These are phyloP conservation scores for Aspergillus sp. DNA, from an alignment of 2,329 filamentous ascomycete species.

Conservation along the genomic window DNA sequence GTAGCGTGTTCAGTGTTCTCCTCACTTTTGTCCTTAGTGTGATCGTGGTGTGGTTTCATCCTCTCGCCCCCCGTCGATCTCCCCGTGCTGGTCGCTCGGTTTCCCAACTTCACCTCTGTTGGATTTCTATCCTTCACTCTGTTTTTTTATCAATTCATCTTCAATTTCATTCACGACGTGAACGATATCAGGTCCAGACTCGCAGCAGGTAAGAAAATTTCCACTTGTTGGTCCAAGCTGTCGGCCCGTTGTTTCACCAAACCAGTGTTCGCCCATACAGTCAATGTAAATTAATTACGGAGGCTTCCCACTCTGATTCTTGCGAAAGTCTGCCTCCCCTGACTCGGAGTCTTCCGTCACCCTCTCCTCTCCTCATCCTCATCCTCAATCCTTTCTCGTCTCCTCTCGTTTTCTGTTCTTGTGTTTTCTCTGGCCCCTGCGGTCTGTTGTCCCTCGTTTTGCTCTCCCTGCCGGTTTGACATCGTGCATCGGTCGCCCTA, in stretches of 20 bases:
- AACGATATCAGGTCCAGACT: background rate
- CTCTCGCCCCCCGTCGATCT: background rate
- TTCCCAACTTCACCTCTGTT: background rate
- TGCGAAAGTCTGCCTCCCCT: slow-evolving; percentile 1
- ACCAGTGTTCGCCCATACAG: slow-evolving; percentile 1
- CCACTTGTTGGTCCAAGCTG: slow-evolving; percentile 10
- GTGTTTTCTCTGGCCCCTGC: slow-evolving; percentile 2
- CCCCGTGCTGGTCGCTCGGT: background rate
- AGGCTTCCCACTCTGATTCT: background rate
- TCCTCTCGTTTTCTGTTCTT: slow-evolving; percentile 4
- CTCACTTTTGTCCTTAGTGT: background rate
- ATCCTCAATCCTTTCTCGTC: slow-evolving; percentile 1
- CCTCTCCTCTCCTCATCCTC: background rate
- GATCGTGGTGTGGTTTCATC: background rate
- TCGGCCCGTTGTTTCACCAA: slow-evolving; percentile 22
- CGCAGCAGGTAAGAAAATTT: slow-evolving; percentile 7
- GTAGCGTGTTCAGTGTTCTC: background rate
- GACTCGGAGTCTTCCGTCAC: slow-evolving; percentile 1
- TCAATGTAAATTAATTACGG: slow-evolving; percentile 8
- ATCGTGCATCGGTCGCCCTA: slow-evolving; percentile 19
- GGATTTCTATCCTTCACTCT: background rate
- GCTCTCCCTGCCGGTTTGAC: slow-evolving; percentile 23
- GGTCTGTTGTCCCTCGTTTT: slow-evolving; percentile 12
- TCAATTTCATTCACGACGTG: too few relatives aligned
- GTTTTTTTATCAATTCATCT: too few relatives aligned